These are phyloP conservation scores for Neurospora sp. DNA, from an alignment of 2,329 filamentous ascomycete genomes.

Conservation along the genomic window DNA sequence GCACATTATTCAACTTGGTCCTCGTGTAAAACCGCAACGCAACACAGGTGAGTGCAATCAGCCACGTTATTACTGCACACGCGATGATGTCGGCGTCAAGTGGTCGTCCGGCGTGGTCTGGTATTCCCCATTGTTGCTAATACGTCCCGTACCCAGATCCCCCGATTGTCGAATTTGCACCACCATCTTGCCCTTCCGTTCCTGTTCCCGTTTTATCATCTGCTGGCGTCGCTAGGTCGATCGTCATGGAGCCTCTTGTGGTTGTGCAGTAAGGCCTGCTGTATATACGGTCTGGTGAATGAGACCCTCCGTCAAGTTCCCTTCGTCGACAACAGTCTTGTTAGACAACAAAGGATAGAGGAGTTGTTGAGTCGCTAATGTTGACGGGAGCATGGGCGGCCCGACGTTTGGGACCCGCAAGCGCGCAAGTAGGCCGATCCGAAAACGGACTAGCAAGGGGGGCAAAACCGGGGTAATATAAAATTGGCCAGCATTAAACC, in stretches of 20 bases:
- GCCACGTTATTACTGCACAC: slow-evolving; percentile 18
- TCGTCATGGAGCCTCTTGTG: background rate
- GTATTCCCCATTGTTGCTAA: background rate
- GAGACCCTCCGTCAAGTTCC: background rate
- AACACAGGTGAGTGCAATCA: slow-evolving; percentile 25
- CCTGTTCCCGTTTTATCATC: background rate
- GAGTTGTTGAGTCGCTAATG: no score
- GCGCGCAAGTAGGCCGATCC: no score
- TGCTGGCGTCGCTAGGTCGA: background rate
- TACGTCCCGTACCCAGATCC: background rate
- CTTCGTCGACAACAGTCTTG: no score
- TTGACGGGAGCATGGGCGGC: no score
- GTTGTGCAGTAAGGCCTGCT: background rate
- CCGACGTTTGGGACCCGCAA: no score
- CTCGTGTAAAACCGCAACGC: slow-evolving; percentile 30
- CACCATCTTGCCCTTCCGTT: background rate
- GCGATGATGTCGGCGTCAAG: slow-evolving; percentile 19
- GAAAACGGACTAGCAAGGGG: no score
- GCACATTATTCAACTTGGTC: slow-evolving; percentile 24
- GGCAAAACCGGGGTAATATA: no score
- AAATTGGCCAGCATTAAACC: no score
- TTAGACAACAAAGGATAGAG: no score
- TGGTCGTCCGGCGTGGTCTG: slow-evolving; percentile 10
- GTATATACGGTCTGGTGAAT: background rate
- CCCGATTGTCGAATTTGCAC: background rate